These are phyloP conservation scores for Silene latifolia DNA, from an alignment of 148 eudicot species.

Conservation along the genomic window DNA sequence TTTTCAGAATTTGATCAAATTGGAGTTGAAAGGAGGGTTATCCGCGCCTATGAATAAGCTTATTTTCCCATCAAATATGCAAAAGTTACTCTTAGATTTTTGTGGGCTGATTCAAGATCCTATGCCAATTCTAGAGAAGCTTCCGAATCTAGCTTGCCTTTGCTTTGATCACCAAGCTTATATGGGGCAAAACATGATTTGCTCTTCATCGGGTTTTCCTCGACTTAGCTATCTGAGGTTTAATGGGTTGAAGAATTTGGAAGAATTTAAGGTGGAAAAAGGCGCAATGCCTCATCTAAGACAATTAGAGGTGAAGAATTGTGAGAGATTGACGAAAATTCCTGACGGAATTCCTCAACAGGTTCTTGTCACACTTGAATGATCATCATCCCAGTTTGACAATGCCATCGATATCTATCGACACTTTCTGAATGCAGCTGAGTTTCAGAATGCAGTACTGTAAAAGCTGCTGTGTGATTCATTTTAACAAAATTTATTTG, in stretches of 20 bases:
- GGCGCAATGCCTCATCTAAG: constrained; percentile 24
- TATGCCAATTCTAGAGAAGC: constrained; percentile 38
- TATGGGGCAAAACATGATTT: constrained; percentile 32
- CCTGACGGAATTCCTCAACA: constrained; percentile 23
- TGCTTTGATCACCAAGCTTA: constrained; percentile 27
- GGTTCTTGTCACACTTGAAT: constrained; percentile 19
- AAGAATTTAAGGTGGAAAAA: constrained; percentile 19
- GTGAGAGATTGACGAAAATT: constrained; percentile 24
- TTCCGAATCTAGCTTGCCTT: constrained; percentile 31
- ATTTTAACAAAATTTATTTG: not conserved
- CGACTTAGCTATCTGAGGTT: constrained; percentile 30
- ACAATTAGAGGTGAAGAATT: constrained; percentile 17
- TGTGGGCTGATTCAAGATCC: constrained; percentile 33
- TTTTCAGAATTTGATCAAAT: constrained; percentile 25
- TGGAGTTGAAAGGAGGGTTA: constrained; percentile 26
- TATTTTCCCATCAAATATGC: constrained; percentile 23
- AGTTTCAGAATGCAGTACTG: constrained; percentile 2
- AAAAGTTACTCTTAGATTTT: constrained; percentile 21
- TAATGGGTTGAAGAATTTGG: constrained; percentile 25
- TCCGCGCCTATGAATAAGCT: constrained; percentile 10
- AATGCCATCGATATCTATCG: not conserved
- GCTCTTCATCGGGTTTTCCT: constrained; percentile 36
- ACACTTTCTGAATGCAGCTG: not conserved
- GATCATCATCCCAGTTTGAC: not conserved
- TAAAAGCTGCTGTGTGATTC: constrained; percentile 5